phyloP scores from a whole-genome alignment of 495 filamentous ascomycete genomes.

The Aspergillus cavernicola region DNA sequence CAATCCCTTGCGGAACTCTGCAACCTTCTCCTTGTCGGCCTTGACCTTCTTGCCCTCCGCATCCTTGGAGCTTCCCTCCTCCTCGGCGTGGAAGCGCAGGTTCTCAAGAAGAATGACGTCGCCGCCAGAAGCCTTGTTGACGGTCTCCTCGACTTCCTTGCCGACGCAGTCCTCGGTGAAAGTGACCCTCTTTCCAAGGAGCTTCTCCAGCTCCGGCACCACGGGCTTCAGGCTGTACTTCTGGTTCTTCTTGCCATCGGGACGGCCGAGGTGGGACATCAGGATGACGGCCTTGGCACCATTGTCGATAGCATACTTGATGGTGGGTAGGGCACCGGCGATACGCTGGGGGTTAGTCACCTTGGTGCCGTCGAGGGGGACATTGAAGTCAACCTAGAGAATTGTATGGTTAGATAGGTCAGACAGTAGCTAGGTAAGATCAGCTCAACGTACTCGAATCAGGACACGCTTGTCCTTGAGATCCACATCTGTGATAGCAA shows the following conservation, averaged over 20 bases:
- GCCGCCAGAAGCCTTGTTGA: slow-evolving; percentile 78
- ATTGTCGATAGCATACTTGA: slow-evolving; percentile 94
- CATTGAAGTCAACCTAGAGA: slow-evolving; percentile 95
- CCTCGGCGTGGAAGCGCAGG: slow-evolving; percentile 94
- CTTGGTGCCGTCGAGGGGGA: slow-evolving; percentile 84
- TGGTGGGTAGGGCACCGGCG: slow-evolving; percentile 92
- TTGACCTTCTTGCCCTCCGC: slow-evolving; percentile 94
- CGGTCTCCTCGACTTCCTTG: slow-evolving; percentile 78
- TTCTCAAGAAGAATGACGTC: slow-evolving; percentile 93
- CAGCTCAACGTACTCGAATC: slow-evolving; percentile 70
- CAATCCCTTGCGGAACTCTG: slow-evolving; percentile 89
- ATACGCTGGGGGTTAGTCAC: slow-evolving; percentile 90
- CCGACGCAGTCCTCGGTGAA: slow-evolving; percentile 93
- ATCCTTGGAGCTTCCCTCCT: slow-evolving; percentile 93
- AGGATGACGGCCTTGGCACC: slow-evolving; percentile 92
- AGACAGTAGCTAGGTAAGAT: neutral
- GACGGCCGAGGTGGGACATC: slow-evolving; percentile 98
- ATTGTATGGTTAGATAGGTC: slow-evolving; percentile 13
- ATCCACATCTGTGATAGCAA: slow-evolving; percentile 92
- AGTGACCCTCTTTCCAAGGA: slow-evolving; percentile 73
- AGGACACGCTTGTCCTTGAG: slow-evolving; percentile 97
- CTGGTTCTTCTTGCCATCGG: slow-evolving; percentile 79
- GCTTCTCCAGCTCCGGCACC: slow-evolving; percentile 85
- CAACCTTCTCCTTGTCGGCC: slow-evolving; percentile 88
- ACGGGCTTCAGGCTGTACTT: slow-evolving; percentile 97